Evolutionary conservation across 2,329 filamentous ascomycete species (phyloP).

Genomic region (Pseudocercospora crystallina): DNA sequence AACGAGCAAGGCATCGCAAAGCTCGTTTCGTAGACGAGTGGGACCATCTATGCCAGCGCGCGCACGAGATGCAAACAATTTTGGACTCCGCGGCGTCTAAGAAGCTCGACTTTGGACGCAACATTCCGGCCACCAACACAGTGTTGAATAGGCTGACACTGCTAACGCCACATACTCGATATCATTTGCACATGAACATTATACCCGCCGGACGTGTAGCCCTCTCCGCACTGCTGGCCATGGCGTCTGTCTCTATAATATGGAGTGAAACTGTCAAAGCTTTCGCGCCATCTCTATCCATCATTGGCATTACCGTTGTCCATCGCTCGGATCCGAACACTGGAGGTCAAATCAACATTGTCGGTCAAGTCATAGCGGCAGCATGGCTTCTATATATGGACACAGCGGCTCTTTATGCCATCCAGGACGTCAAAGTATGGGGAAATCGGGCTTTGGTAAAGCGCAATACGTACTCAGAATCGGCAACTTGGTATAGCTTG

Average conservation of each 20-base stretch:
- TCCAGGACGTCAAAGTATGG: conserved; percentile 97
- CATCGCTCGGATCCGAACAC: conserved; percentile 65
- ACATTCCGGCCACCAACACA: conserved; percentile 11
- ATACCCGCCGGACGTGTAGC: conserved; percentile 67
- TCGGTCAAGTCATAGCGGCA: conserved; percentile 79
- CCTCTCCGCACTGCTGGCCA: conserved; percentile 65
- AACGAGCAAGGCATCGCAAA: conserved; percentile 78
- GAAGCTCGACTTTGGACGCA: conserved; percentile 70
- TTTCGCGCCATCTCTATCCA: conserved; percentile 73
- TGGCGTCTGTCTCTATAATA: conserved; percentile 79
- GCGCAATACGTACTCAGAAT: conserved; percentile 88
- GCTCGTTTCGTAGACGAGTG: conserved; percentile 83
- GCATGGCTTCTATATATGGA: conserved; percentile 97
- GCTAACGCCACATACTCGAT: conserved; percentile 78
- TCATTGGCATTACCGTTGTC: conserved; percentile 67
- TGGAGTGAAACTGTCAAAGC: conserved; percentile 93
- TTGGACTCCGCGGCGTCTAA: conserved; percentile 80
- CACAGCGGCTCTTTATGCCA: conserved; percentile 77
- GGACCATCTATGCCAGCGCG: conserved; percentile 73
- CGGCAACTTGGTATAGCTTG: conserved; percentile 91
- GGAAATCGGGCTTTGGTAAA: conserved; percentile 86
- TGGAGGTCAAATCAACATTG: conserved; percentile 76
- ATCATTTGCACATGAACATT: conserved; percentile 71
- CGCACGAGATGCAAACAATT: conserved; percentile 73
- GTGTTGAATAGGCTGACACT: conserved; percentile 58